Base-by-base conservation (phyloP, 2,329 filamentous ascomycete genomes). In the Clarireedia hainanense region DNA sequence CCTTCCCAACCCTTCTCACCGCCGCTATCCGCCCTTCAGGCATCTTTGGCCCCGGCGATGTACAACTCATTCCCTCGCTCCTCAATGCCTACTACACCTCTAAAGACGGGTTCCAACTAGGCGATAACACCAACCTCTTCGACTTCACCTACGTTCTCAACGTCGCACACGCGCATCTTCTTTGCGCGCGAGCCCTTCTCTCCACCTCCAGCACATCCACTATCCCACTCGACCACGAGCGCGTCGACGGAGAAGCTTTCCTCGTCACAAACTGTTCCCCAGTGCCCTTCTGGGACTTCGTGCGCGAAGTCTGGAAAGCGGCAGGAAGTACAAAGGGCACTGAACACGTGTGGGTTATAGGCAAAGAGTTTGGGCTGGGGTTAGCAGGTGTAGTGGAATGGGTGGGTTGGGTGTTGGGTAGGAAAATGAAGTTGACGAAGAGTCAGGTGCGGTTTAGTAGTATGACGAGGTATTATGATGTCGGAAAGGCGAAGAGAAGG, bases 31-130 rank as follows among this genome's bases (percentile, higher is more conserved):
- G 94, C 15, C 89, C 91, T 6, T 87, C 90, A 12, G 89, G 89
- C 62, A 95, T 97, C 70, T 89, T 96, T 67, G 92, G 92, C 65
- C 89, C 94, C 68, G 89, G 89, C 65, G 94, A 99, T 74, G 81
- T 83, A 52, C 86, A 91, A 68, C 73, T 85, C 14, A 82, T 92
- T 36, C 81, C 85, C 60, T 83, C 86, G 63, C 80, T 96, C 60
- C 76, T 95, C 66, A 80, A 84, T 60, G 83, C 88, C 64, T 87
- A 86, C 68, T 76, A 78, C 57, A 78, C 81, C 59, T 77, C 81
- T 65, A 84, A 88, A 61, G 86, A 89, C 39, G 81, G 80, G 60
- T 83, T 94, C 69, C 88, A 96, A 71, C 80, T 97, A 23, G 94
- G 94, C 63, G 73, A 82, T n/a, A 84, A 84, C 62, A 74, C 76